Percentiles rank a stretch among this genome's conserved stretches.
Conservation (phyloP, 2,329 filamentous ascomycete genomes). For the Colletotrichum musicola region DNA sequence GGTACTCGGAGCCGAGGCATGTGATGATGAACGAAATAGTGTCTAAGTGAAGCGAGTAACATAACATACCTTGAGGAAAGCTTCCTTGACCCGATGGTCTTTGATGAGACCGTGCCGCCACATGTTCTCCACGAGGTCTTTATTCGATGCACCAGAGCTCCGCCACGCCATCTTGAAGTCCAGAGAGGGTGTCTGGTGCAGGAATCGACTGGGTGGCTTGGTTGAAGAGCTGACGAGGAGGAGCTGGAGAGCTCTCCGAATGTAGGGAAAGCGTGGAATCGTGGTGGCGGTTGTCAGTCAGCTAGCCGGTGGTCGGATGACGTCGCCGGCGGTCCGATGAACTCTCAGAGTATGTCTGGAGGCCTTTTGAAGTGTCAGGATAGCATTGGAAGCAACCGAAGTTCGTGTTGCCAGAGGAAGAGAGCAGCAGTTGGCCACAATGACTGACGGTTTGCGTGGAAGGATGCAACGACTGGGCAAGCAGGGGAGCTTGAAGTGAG, state of each 20-base stretch:
- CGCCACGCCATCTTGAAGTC: constrained; percentile 84
- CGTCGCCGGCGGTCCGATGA: not conserved
- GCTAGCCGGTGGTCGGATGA: not conserved
- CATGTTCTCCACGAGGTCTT: constrained; percentile 83
- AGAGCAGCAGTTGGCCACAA: not conserved
- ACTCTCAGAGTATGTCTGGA: too few relatives aligned
- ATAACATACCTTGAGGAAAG: constrained; percentile 75
- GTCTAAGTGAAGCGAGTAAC: too few relatives aligned
- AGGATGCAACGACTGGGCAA: not conserved
- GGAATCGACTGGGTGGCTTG: not conserved
- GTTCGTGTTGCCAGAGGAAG: not conserved
- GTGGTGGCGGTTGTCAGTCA: constrained; percentile 12
- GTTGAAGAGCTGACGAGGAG: constrained; percentile 3
- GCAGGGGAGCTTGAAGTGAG: not conserved
- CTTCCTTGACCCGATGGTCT: constrained; percentile 78
- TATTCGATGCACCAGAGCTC: constrained; percentile 81
- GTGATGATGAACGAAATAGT: too few relatives aligned
- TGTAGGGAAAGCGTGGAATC: constrained; percentile 9
- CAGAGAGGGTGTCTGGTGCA: not conserved
- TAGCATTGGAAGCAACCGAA: not conserved
- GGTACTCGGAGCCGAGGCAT: too few relatives aligned
- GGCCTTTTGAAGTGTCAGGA: too few relatives aligned
- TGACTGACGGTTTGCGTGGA: not conserved
- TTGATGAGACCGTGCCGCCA: constrained; percentile 78
- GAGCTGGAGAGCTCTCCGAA: constrained; percentile 29